Conservation (phyloP, 345 rosid species). For the Excoecaria cochinchinensis region DNA sequence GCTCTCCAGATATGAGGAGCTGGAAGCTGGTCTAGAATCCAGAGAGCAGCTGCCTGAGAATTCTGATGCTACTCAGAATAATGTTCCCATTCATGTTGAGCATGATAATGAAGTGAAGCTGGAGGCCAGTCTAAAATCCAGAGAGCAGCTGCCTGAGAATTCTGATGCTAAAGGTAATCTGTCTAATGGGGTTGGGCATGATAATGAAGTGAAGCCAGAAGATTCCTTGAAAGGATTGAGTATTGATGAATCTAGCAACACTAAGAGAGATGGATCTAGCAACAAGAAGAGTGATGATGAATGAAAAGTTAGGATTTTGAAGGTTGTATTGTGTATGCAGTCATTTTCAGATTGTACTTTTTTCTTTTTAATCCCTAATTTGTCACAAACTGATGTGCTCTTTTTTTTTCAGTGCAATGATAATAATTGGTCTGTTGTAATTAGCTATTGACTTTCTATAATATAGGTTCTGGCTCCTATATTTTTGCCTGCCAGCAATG, state of each 20-base stretch:
- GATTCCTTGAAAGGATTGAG: conserved; percentile 17
- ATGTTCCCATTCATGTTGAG: no score
- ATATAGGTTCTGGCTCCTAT: no score
- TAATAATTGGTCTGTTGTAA: no score
- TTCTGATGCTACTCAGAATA: conserved; percentile 11
- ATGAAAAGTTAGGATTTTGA: not conserved
- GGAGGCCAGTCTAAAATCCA: conserved; percentile 29
- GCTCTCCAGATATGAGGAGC: conserved; percentile 44
- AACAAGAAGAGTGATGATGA: conserved; percentile 12
- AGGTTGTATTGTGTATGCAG: not conserved
- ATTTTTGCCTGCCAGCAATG: no score
- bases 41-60: conserved; percentile 21
- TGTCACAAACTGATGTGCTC: no score
- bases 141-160: conserved; percentile 20
- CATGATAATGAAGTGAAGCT: conserved; percentile 11
- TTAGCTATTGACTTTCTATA: no score
- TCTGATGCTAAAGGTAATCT: not conserved
- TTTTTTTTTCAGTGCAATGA: no score
- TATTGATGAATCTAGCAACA: conserved; percentile 17
- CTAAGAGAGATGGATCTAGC: conserved; percentile 15
- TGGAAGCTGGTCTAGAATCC: conserved; percentile 32
- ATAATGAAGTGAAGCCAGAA: conserved; percentile 5
- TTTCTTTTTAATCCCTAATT: not conserved
- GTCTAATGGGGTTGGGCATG: not conserved
- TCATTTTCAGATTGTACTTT: not conserved